Evolutionary conservation across 2,329 filamentous ascomycete genomes (phyloP), one percentile per base, ranked within the genome.

Genomic region (Chaetomium strumarium): DNA sequence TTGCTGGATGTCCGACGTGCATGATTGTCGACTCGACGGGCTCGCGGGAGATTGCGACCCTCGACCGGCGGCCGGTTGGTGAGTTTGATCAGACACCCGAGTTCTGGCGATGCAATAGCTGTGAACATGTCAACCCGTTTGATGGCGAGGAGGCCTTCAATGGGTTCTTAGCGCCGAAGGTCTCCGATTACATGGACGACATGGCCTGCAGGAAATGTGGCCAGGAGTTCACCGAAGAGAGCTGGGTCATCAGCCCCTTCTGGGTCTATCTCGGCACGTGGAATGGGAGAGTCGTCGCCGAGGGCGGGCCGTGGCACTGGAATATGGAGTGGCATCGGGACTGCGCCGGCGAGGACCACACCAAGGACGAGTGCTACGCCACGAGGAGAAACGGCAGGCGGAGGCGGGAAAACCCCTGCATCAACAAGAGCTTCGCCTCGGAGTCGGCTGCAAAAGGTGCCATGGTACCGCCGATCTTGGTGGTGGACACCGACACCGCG

Each of bases 1-100:
- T 57, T 29, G 14, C 34, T 31, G 48, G 44, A 11, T 59, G 57
- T 34, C 19, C 51, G 8, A 49, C 40, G 12, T 59, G 57, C 51
- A 49, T 55, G 49, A 55, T 58, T 14, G 49, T 58, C 37, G 53
- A 56, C 33, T 48, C 51, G 5, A 40, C 53, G 0, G 55, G 57
- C 10, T 48, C 51, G 16, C 47, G 57, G n/a, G 57, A 59, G 38
- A 59, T 59, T 14, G 55, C 55, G 3, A 58, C 55, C 0, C 34
- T 51, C 11, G 49, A 59, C 3, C 41, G 37, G 13, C 46, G 46
- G 6, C 48, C 53, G 4, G 33, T 49, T 1, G 57, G 55, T 14
- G 57, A 59, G 38, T 58, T 56, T n/a, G 57, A 59, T 42, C 57
- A 59, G 38, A 58, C 57, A 16, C 57, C 57, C 10, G 53, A 56